Conservation (phyloP, 169 alveolate genomes). For the Plasmodium coatneyi region DNA sequence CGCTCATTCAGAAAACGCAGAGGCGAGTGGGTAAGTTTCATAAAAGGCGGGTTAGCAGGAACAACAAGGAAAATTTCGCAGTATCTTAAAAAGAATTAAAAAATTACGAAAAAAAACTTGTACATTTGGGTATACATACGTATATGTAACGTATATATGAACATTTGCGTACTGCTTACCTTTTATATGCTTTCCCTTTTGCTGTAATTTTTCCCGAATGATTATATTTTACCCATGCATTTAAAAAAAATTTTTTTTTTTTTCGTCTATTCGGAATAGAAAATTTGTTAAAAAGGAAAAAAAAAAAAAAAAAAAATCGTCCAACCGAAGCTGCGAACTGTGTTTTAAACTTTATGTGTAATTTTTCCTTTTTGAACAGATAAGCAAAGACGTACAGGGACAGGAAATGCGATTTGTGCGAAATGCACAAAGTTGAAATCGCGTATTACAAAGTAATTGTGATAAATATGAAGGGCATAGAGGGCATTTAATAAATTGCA, state of each 20-base stretch:
- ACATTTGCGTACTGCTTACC: neutral
- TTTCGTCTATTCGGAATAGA: constrained; percentile 8
- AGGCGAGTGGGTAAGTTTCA: neutral
- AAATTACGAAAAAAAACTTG: neutral
- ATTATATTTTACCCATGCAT: neutral
- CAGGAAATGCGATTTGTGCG: neutral
- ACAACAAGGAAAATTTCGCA: neutral
- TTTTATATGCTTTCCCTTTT: neutral
- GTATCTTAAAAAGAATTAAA: neutral
- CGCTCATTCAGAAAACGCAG: neutral
- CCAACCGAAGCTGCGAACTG: neutral
- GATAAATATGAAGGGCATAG: neutral
- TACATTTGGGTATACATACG: neutral
- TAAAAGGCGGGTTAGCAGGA: neutral
- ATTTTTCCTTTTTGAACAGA: neutral
- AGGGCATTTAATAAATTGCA: neutral
- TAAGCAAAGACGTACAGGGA: neutral
- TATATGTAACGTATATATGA: neutral
- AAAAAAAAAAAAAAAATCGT: constrained; percentile 16
- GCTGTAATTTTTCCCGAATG: neutral
- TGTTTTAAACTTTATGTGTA: neutral
- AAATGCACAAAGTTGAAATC: neutral
- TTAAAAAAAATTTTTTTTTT: constrained; percentile 12
- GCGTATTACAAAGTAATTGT: neutral
- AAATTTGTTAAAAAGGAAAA: neutral